These are phyloP conservation scores for Phytophthora vignae DNA, from an alignment of 352 stramenopile species.

Conservation along the genomic window DNA sequence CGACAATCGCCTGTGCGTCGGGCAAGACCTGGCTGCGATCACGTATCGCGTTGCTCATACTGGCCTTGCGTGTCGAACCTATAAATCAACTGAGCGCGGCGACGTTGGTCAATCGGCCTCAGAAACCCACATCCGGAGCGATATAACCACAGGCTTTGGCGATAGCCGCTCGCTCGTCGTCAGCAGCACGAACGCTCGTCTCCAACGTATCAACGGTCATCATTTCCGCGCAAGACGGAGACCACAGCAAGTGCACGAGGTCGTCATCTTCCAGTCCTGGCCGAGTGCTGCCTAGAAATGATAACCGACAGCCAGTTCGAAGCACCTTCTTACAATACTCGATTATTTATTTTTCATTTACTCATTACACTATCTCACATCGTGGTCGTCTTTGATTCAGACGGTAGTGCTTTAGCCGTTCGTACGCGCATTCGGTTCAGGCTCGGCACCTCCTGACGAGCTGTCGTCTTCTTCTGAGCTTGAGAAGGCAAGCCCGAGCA, in stretches of 20 bases:
- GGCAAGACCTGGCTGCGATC: not conserved
- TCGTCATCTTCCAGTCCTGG: too few species aligned
- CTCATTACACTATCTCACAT: slow-evolving; percentile 3
- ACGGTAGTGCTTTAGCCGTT: not conserved
- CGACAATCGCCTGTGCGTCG: not conserved
- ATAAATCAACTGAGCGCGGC: not conserved
- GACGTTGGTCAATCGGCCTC: not conserved
- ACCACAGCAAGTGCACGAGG: not conserved
- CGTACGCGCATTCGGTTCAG: not conserved
- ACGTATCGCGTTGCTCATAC: not conserved
- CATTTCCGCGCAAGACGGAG: not conserved
- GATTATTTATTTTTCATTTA: not conserved
- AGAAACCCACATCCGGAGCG: not conserved
- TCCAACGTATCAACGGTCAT: not conserved
- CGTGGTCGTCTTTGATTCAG: not conserved
- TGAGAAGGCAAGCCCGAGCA: slow-evolving; percentile 33
- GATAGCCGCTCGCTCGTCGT: not conserved
- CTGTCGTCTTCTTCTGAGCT: slow-evolving; percentile 42
- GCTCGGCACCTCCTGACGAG: slow-evolving; percentile 5
- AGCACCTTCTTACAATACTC: not conserved
- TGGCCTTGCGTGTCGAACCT: not conserved
- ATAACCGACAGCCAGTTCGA: not conserved
- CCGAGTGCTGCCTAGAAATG: not conserved
- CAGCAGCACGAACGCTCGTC: not conserved
- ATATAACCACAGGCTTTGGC: not conserved